These are phyloP conservation scores for Hypomontagnella monticulosa DNA, from an alignment of 495 filamentous ascomycete species.

Conservation along the genomic window DNA sequence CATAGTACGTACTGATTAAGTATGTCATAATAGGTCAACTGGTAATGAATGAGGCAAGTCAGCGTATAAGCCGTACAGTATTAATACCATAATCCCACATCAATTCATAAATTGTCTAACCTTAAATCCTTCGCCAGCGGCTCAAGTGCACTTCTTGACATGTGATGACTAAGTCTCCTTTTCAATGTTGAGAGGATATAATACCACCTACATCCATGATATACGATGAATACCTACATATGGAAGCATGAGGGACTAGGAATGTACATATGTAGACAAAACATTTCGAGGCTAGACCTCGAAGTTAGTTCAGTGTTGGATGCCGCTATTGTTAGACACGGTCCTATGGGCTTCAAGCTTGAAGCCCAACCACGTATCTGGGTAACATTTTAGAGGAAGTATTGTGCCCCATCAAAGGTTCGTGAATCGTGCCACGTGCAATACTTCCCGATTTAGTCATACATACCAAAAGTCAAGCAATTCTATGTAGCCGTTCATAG, in stretches of 20 bases:
- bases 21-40: too few relatives aligned
- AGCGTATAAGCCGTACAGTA: too few relatives aligned
- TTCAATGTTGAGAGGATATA: too few relatives aligned
- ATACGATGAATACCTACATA: background rate
- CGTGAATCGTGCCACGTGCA: constrained; percentile 36
- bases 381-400: background rate
- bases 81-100: too few relatives aligned
- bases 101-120: background rate
- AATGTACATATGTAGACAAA: too few relatives aligned
- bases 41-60: too few relatives aligned
- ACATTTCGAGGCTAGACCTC: too few relatives aligned
- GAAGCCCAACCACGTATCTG: constrained; percentile 21
- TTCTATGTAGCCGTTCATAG: background rate
- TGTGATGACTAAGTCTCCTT: constrained; percentile 26
- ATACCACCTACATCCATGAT: too few relatives aligned
- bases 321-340: too few relatives aligned
- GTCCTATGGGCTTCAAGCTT: constrained; percentile 1
- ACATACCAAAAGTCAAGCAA: background rate
- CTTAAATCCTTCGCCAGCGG: constrained; percentile 5
- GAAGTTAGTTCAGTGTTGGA: too few relatives aligned
- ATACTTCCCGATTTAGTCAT: constrained; percentile 25
- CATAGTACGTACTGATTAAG: background rate
- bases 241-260: too few relatives aligned
- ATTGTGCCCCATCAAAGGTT: background rate
- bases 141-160: constrained; percentile 12